phyloP scores from a whole-genome alignment of 768 basidiomycete species.

The Boletus sp. region DNA sequence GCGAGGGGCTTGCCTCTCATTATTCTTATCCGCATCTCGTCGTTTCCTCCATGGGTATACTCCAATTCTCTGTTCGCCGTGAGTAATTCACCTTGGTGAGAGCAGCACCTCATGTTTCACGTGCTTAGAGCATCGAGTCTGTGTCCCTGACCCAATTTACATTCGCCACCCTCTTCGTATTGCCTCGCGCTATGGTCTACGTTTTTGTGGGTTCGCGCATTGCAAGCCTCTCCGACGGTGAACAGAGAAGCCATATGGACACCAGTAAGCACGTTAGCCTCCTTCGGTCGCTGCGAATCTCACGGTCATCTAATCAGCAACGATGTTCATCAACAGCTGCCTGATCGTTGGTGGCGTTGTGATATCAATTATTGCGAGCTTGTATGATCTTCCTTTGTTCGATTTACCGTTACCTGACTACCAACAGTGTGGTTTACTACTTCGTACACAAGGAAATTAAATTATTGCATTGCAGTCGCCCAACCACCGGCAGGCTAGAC shows the following conservation, averaged over 20 bases:
- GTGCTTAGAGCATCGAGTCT: slow-evolving; percentile 61
- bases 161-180: slow-evolving; percentile 65
- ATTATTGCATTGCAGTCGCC: slow-evolving; percentile 46
- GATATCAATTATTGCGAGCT: slow-evolving; percentile 60
- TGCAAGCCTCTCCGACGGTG: slow-evolving; percentile 72
- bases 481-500: slow-evolving; percentile 52
- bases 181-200: slow-evolving; percentile 70
- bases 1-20: slow-evolving; percentile 81
- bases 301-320: slow-evolving; percentile 38
- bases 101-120: slow-evolving; percentile 5
- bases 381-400: slow-evolving; percentile 43
- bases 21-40: slow-evolving; percentile 75
- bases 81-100: slow-evolving; percentile 28
- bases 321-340: slow-evolving; percentile 62
- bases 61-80: slow-evolving; percentile 80
- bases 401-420: slow-evolving; percentile 13
- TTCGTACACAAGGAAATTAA: slow-evolving; percentile 62
- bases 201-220: slow-evolving; percentile 79
- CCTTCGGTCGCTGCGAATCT: neutral
- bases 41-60: slow-evolving; percentile 87
- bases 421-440: slow-evolving; percentile 60
- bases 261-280: slow-evolving; percentile 46
- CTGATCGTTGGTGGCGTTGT: slow-evolving; percentile 60
- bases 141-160: slow-evolving; percentile 77
- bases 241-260: slow-evolving; percentile 74